phyloP scores from a whole-genome alignment of 768 basidiomycete species.

The Termitomyces sp. region DNA sequence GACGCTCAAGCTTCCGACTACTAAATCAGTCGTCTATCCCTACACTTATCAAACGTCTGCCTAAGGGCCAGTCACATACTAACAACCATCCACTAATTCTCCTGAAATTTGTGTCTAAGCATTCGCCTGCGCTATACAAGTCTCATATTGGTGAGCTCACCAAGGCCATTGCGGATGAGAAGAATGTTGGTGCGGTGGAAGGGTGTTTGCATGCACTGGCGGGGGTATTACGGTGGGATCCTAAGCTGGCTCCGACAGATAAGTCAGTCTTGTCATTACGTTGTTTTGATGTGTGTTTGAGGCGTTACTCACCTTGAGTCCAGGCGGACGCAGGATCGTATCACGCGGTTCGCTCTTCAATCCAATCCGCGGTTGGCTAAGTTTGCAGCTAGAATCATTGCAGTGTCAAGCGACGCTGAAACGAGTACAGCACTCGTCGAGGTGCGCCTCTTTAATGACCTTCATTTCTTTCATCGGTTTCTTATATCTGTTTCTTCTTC shows the following conservation, averaged over 20 bases:
- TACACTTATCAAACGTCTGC: conserved; percentile 66
- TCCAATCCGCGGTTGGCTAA: conserved; percentile 70
- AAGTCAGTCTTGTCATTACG: conserved; percentile 46
- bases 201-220: conserved; percentile 75
- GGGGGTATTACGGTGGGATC: conserved; percentile 56
- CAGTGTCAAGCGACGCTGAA: conserved; percentile 49
- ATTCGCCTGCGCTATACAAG: conserved; percentile 68
- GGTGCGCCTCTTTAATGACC: conserved; percentile 33
- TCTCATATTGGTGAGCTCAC: conserved; percentile 71
- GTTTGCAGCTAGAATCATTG: conserved; percentile 75
- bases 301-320: not conserved
- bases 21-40: conserved; percentile 86
- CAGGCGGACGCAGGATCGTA: conserved; percentile 65
- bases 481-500: not conserved
- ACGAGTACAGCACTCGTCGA: conserved; percentile 55
- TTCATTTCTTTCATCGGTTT: not conserved
- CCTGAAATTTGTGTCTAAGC: conserved; percentile 64
- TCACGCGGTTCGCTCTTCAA: conserved; percentile 53
- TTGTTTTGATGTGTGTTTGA: not conserved
- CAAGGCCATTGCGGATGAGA: conserved; percentile 66
- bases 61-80: conserved; percentile 38
- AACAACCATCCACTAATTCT: conserved; percentile 46
- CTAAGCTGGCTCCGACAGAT: conserved; percentile 52
- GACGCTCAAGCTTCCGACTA: conserved; percentile 64
- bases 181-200: conserved; percentile 51